phyloP scores from a whole-genome alignment of 73 alveolate genomes.

The Paramecium caudatum region DNA sequence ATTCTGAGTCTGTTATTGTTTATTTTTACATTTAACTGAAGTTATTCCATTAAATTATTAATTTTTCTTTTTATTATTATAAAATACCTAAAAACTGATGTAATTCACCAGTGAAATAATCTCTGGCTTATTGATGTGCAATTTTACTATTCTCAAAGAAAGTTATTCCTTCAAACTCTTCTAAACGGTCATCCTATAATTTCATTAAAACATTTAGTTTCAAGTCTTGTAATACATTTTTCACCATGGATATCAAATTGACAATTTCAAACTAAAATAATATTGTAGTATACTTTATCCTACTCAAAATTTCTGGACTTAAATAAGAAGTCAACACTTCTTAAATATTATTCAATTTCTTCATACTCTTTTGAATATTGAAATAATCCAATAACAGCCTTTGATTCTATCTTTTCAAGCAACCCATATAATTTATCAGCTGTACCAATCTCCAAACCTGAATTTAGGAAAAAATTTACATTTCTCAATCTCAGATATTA shows the following conservation, averaged over 20 bases:
- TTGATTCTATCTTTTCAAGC: conserved; percentile 23
- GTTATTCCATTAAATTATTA: background rate
- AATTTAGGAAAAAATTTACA: background rate
- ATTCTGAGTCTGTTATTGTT: background rate
- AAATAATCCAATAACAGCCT: conserved; percentile 64
- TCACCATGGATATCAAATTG: conserved; percentile 19
- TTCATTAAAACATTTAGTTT: background rate
- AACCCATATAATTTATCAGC: conserved; percentile 44
- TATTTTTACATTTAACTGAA: background rate
- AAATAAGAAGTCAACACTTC: conserved; percentile 1
- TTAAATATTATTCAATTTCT: conserved; percentile 30
- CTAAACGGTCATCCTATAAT: background rate
- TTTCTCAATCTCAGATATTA: conserved; percentile 25
- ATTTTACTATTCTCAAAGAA: conserved; percentile 41
- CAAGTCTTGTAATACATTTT: conserved; percentile 11
- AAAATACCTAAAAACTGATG: background rate
- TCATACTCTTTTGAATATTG: conserved; percentile 11
- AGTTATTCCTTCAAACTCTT: conserved; percentile 12
- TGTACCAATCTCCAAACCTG: conserved; percentile 14
- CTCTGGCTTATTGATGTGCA: conserved; percentile 14
- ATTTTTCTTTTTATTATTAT: background rate
- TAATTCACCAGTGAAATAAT: background rate
- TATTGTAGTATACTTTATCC: background rate
- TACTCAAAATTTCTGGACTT: conserved; percentile 26
- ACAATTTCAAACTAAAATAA: conserved; percentile 8